Percentiles rank a stretch among this genome's conserved stretches.
These are phyloP conservation scores for Cephalotrichum gorgonifer DNA, from an alignment of 2,329 filamentous ascomycete species.

Conservation along the genomic window DNA sequence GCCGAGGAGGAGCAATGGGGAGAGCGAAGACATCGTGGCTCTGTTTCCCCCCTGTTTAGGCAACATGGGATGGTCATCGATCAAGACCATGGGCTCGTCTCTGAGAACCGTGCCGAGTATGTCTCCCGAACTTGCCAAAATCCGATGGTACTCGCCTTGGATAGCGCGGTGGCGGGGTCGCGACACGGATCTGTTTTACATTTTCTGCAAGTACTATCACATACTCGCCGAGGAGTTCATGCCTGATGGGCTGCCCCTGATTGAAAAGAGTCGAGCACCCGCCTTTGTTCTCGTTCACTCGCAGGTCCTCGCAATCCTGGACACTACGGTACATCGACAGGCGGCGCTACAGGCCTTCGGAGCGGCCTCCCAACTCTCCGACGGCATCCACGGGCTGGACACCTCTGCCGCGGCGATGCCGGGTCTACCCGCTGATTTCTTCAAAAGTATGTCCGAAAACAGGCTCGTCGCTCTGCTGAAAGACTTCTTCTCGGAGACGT, in stretches of 20 bases:
- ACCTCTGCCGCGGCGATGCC: slow-evolving; percentile 54
- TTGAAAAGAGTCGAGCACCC: slow-evolving; percentile 55
- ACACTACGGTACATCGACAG: slow-evolving; percentile 75
- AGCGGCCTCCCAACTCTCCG: slow-evolving; percentile 30
- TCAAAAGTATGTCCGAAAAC: slow-evolving; percentile 81
- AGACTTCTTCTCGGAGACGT: slow-evolving; percentile 56
- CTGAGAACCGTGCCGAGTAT: slow-evolving; percentile 56
- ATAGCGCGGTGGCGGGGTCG: slow-evolving; percentile 74
- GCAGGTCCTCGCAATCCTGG: slow-evolving; percentile 68
- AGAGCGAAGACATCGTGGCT: slow-evolving; percentile 54
- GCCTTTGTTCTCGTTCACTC: slow-evolving; percentile 73
- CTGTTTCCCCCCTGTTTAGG: slow-evolving; percentile 60
- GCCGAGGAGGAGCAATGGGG: slow-evolving; percentile 40
- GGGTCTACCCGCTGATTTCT: slow-evolving; percentile 55
- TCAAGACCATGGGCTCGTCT: slow-evolving; percentile 35
- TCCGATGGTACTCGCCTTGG: slow-evolving; percentile 84
- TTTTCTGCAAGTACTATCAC: slow-evolving; percentile 84
- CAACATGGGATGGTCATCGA: slow-evolving; percentile 45
- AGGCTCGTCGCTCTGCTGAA: slow-evolving; percentile 71
- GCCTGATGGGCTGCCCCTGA: slow-evolving; percentile 39
- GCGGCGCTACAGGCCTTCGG: slow-evolving; percentile 36
- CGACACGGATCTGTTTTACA: slow-evolving; percentile 83
- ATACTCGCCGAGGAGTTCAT: slow-evolving; percentile 67
- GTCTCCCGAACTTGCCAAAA: slow-evolving; percentile 57
- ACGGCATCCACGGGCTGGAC: slow-evolving; percentile 46